These are phyloP conservation scores for Pinus taeda DNA, from an alignment of 75 land plant species.

Conservation along the genomic window DNA sequence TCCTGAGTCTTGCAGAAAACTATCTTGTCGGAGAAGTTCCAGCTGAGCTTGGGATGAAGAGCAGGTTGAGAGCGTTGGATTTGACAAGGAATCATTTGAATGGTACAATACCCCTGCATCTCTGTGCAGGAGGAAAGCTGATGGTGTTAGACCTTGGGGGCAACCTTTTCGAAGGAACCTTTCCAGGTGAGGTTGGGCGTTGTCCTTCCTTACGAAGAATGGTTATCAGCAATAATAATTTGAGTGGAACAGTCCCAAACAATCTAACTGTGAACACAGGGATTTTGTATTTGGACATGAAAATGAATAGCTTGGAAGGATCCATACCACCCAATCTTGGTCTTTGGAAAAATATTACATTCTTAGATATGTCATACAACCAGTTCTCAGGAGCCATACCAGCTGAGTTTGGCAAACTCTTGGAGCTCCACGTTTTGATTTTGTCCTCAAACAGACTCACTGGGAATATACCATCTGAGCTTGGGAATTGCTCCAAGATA, in stretches of 20 bases:
- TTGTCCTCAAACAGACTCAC: conserved; percentile 28
- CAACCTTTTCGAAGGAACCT: conserved; percentile 40
- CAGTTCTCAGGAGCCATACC: conserved; percentile 35
- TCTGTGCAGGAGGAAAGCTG: conserved; percentile 29
- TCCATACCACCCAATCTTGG: conserved; percentile 32
- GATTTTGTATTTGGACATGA: conserved; percentile 34
- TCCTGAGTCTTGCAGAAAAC: conserved; percentile 31
- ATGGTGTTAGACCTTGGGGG: conserved; percentile 24
- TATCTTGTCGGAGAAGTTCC: conserved; percentile 38
- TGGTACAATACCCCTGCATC: conserved; percentile 43
- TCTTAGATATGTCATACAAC: conserved; percentile 40
- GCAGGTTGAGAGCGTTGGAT: conserved; percentile 21
- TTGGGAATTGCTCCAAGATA: conserved; percentile 32
- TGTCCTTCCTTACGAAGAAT: conserved; percentile 37
- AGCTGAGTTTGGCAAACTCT: conserved; percentile 28
- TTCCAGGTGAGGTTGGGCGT: conserved; percentile 37
- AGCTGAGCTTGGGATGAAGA: conserved; percentile 25
- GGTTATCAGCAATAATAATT: conserved; percentile 31
- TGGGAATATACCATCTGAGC: conserved; percentile 44
- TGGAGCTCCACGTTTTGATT: conserved; percentile 17
- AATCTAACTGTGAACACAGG: conserved; percentile 15
- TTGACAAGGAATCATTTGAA: conserved; percentile 39
- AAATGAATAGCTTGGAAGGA: conserved; percentile 30
- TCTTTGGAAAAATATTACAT: conserved; percentile 24
- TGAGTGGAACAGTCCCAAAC: conserved; percentile 29